Conservation (phyloP, 2,329 filamentous ascomycete genomes). For the Ilyonectria mors-panacis region DNA sequence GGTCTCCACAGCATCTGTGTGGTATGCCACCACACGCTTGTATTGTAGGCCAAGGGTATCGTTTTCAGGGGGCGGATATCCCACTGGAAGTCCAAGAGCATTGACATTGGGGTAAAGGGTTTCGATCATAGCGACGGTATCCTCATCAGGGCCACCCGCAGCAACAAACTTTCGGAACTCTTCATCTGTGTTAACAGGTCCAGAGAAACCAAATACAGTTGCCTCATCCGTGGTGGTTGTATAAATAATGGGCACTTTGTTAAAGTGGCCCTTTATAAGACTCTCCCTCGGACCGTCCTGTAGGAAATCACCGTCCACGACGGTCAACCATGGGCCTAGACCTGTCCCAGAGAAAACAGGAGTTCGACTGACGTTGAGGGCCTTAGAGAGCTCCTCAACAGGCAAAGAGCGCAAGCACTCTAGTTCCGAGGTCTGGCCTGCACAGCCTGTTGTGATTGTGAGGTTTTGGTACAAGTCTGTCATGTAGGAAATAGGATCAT, state of each 20-base stretch:
- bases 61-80: slow-evolving; percentile 5
- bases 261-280: slow-evolving; percentile 13
- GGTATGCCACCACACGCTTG: slow-evolving; percentile 12
- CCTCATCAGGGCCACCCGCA: slow-evolving; percentile 10
- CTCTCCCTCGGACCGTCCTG: slow-evolving; percentile 6
- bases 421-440: not conserved
- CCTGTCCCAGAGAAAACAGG: slow-evolving; percentile 12
- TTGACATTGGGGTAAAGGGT: slow-evolving; percentile 16
- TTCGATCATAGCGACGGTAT: not conserved
- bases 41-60: slow-evolving; percentile 8
- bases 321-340: slow-evolving; percentile 10
- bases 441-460: slow-evolving; percentile 6
- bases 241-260: slow-evolving; percentile 12
- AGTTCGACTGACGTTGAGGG: slow-evolving; percentile 5
- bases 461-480: slow-evolving; percentile 16
- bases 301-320: slow-evolving; percentile 14
- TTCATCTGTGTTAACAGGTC: not conserved
- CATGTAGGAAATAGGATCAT: slow-evolving; percentile 13
- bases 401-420: slow-evolving; percentile 8
- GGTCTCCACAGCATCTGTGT: slow-evolving; percentile 14
- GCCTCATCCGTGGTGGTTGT: slow-evolving; percentile 13
- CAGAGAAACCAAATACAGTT: slow-evolving; percentile 6
- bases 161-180: slow-evolving; percentile 8
- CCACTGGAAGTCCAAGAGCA: slow-evolving; percentile 4
- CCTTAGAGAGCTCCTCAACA: slow-evolving; percentile 7